Evolutionary conservation across 1,139 yeast genomes (phyloP).

Genomic region (Debaryomyces fabryi): DNA sequence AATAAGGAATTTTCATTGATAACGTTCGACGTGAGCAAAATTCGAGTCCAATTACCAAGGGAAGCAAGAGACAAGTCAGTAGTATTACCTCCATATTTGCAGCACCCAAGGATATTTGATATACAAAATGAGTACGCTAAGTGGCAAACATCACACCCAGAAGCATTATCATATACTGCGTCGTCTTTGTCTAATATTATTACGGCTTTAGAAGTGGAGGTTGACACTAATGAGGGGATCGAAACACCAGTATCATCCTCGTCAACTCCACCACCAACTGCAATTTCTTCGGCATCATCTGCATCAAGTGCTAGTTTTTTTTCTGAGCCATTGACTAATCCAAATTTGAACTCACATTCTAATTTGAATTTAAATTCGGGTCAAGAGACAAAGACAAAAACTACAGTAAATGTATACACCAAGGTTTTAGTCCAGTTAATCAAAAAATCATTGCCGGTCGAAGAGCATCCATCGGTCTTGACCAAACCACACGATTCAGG

Average conservation of each 20-base stretch:
- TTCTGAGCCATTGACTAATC: conserved; percentile 9
- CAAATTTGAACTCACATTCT: background rate
- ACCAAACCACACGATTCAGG: conserved; percentile 75
- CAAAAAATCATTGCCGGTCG: conserved; percentile 55
- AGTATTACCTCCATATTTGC: conserved; percentile 71
- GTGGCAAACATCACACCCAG: conserved; percentile 70
- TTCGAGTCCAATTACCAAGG: conserved; percentile 76
- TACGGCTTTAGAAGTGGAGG: conserved; percentile 60
- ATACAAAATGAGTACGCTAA: conserved; percentile 69
- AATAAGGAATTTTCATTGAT: conserved; percentile 66
- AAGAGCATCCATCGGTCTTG: conserved; percentile 57
- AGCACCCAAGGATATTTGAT: conserved; percentile 78
- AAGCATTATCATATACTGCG: conserved; percentile 54
- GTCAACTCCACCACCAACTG: conserved; percentile 7
- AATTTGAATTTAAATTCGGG: background rate
- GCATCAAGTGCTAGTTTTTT: conserved; percentile 11
- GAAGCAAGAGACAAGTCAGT: conserved; percentile 81
- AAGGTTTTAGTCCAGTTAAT: conserved; percentile 54
- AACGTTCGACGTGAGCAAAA: conserved; percentile 65
- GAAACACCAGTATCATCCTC: conserved; percentile 10
- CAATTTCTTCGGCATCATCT: conserved; percentile 10
- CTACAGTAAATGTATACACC: conserved; percentile 31
- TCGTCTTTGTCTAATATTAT: conserved; percentile 55
- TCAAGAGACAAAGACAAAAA: conserved; percentile 17
- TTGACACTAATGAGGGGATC: conserved; percentile 19